phyloP scores from a whole-genome alignment of 331 rosid species.

The Malus hybrid region DNA sequence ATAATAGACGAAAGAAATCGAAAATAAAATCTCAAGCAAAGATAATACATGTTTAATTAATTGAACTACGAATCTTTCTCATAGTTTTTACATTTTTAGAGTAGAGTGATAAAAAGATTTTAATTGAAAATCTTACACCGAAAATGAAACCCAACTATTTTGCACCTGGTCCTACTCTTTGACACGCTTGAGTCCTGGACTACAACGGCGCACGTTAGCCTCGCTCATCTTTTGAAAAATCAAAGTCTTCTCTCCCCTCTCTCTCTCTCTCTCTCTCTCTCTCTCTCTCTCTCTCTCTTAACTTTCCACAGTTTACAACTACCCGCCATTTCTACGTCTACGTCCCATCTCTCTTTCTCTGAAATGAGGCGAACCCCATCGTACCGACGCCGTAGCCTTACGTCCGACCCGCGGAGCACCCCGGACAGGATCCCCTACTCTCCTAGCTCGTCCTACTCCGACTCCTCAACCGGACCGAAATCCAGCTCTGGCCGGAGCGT shows the following conservation, averaged over 20 bases:
- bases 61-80: too few relatives aligned
- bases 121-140: too few relatives aligned
- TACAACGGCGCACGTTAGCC: conserved; percentile 29
- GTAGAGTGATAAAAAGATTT: too few relatives aligned
- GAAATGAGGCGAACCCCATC: conserved; percentile 19
- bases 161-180: not conserved
- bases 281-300: not conserved
- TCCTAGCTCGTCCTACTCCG: conserved; percentile 32
- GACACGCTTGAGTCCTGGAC: not conserved
- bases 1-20: too few relatives aligned
- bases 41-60: too few relatives aligned
- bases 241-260: conserved; percentile 14
- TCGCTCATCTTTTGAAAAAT: not conserved
- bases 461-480: conserved; percentile 15
- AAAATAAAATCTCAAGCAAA: too few relatives aligned
- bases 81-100: too few relatives aligned
- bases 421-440: conserved; percentile 24
- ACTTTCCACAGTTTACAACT: conserved; percentile 6
- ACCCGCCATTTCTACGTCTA: conserved; percentile 38
- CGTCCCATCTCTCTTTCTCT: not conserved
- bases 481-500: conserved; percentile 32
- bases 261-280: not conserved
- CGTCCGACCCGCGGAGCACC: conserved; percentile 29
- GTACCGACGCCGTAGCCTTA: conserved; percentile 16
- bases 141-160: too few relatives aligned